Base-by-base conservation (phyloP, 192 early-diverging fungal genomes). In the Linnemannia exigua region DNA sequence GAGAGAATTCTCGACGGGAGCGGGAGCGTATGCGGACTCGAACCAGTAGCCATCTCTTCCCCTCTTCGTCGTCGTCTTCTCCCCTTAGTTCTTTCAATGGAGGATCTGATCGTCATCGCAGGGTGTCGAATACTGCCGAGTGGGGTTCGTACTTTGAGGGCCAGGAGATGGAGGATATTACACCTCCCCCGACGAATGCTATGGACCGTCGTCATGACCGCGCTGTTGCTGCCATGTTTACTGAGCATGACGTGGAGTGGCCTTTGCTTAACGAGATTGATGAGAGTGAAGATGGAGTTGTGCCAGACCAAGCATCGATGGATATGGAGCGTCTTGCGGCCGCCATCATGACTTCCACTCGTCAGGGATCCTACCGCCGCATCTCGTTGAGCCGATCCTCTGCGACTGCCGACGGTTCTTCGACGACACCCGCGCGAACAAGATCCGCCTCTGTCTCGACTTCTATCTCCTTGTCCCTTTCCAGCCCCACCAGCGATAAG, bases 331-430 rank as follows among this genome's bases (percentile, higher is more conserved):
- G 69, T 19, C 58, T 72, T n/a, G 51, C 77, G 7, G 51, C 68
- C 50, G 46, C 77, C 5, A 52, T 72, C 31, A 79, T 79, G 77
- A 54, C 51, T 11, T 36, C 77, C 19, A 71, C 77, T 19, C 48
- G 77, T n/a, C 69, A 50, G 1, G 77, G 77, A 22, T 79, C 77
- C 7, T 72, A 79, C 44, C 68, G 77, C 7, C 77, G 77, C 4
- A 38, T 79, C 19, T 72, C 68, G 16, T 35, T 35, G 12, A 52
- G 67, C 22, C 75, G 75, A 1, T 63, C 58, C 58, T 63, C 58
- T 63, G 58, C 28, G 50, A 63, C 58, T 63, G 25, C 48, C 9
- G 54, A 75, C 38, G 31, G 54, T 9, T 20, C 31, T 36, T 11
- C 11, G 5, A 16, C 44, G 6, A 31, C 11, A 28, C n/a, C 20